Percentiles rank a stretch among this genome's conserved stretches.
Evolutionary conservation across 805 yeast species (phyloP).

Genomic region (Spathaspora hagerdaliae): DNA sequence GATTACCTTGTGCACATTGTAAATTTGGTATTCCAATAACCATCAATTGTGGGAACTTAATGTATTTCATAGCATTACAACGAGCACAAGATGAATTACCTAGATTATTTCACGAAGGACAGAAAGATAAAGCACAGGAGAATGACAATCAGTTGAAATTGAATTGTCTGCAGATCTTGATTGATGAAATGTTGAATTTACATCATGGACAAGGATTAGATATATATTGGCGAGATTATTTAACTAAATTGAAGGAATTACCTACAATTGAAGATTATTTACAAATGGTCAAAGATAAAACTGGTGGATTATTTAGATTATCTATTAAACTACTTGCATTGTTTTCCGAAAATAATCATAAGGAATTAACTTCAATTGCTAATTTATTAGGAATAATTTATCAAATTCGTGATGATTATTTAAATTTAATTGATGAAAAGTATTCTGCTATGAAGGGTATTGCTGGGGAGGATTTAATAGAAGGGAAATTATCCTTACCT

Average conservation of each 20-base stretch:
- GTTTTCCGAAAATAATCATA: slow-evolving; percentile 1
- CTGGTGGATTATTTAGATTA: slow-evolving; percentile 84
- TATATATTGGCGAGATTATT: slow-evolving; percentile 76
- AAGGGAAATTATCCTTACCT: slow-evolving; percentile 87
- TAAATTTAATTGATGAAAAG: slow-evolving; percentile 56
- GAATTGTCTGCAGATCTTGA: slow-evolving; percentile 40
- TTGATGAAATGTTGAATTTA: slow-evolving; percentile 72
- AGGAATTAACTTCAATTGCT: slow-evolving; percentile 48
- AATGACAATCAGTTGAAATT: slow-evolving; percentile 13
- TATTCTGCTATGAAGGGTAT: slow-evolving; percentile 63
- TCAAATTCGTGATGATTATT: slow-evolving; percentile 82
- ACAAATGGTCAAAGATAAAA: slow-evolving; percentile 78
- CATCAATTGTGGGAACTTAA: slow-evolving; percentile 77
- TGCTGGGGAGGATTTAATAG: slow-evolving; percentile 78
- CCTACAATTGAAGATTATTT: slow-evolving; percentile 48
- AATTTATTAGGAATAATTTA: slow-evolving; percentile 77
- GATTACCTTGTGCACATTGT: slow-evolving; percentile 73
- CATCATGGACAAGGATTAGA: slow-evolving; percentile 92
- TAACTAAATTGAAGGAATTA: slow-evolving; percentile 11
- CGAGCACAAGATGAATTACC: slow-evolving; percentile 27
- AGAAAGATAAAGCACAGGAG: slow-evolving; percentile 21
- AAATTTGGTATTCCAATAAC: slow-evolving; percentile 77
- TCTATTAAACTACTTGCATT: slow-evolving; percentile 61
- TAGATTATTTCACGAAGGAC: slow-evolving; percentile 6
- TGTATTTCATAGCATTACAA: slow-evolving; percentile 71